Percentiles rank a stretch among this genome's conserved stretches.
phyloP scores from a whole-genome alignment of 1,139 yeast genomes.

The Hemisphaericaspora xylanilytica region DNA sequence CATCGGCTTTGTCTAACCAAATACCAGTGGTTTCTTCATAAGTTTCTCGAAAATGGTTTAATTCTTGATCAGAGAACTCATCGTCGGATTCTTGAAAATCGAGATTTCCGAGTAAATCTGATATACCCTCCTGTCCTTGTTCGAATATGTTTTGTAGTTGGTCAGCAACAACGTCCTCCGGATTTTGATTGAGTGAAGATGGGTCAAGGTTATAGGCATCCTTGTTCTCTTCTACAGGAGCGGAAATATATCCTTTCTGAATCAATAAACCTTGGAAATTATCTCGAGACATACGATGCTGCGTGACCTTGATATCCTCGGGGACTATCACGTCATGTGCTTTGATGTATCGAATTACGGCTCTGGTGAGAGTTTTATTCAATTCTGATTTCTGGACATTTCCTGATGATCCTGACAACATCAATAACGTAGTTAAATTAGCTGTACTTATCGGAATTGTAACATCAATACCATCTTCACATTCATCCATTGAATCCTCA shows the following conservation, averaged over 20 bases:
- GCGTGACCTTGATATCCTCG: constrained; percentile 4
- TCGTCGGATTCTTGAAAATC: constrained; percentile 4
- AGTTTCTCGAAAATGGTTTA: constrained; percentile 11
- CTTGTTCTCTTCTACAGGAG: constrained; percentile 7
- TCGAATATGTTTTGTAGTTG: constrained; percentile 10
- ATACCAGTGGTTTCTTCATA: constrained; percentile 9
- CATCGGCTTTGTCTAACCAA: constrained; percentile 11
- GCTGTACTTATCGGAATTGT: constrained; percentile 8
- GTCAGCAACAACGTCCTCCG: constrained; percentile 8
- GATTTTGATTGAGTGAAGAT: constrained; percentile 1
- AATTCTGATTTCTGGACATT: constrained; percentile 19
- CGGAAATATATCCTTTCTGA: constrained; percentile 7
- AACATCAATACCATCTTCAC: constrained; percentile 45
- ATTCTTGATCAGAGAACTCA: constrained; percentile 10
- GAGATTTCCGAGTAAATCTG: constrained; percentile 3
- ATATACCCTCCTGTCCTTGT: constrained; percentile 5
- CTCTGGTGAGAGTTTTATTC: constrained; percentile 42
- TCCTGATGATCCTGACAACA: not conserved
- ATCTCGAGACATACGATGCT: constrained; percentile 6
- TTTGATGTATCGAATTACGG: constrained; percentile 29
- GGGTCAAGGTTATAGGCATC: constrained; percentile 6
- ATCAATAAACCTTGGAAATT: constrained; percentile 12
- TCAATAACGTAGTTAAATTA: constrained; percentile 37
- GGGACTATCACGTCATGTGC: not conserved
- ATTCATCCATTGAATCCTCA: constrained; percentile 4